These are phyloP conservation scores for Chrysosporium keratinophilum DNA, from an alignment of 2,329 filamentous ascomycete species.

Conservation along the genomic window DNA sequence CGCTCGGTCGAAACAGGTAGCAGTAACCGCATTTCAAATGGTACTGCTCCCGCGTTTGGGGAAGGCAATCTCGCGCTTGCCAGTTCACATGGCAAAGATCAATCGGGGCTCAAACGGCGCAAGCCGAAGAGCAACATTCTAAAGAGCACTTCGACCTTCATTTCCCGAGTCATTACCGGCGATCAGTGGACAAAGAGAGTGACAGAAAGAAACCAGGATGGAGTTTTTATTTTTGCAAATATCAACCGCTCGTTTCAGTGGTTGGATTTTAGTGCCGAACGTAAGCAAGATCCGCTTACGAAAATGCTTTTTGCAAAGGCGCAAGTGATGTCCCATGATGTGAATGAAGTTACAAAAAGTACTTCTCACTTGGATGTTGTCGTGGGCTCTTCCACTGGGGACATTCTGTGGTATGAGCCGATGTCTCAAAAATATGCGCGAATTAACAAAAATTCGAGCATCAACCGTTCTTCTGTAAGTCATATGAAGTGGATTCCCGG, in stretches of 20 bases:
- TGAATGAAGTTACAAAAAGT: conserved; percentile 74
- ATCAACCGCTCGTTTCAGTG: conserved; percentile 93
- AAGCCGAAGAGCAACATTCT: conserved; percentile 98
- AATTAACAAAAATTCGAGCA: conserved; percentile 91
- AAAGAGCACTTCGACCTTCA: conserved; percentile 97
- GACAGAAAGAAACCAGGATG: conserved; percentile 65
- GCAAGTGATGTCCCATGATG: conserved; percentile 87
- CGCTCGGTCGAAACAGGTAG: conserved; percentile 47
- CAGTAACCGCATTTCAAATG: conserved; percentile 23
- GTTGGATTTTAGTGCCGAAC: conserved; percentile 69
- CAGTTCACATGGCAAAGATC: conserved; percentile 56
- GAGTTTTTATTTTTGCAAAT: conserved; percentile 85
- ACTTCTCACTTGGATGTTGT: conserved; percentile 75
- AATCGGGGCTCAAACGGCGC: conserved; percentile 57
- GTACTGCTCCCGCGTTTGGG: conserved; percentile 59
- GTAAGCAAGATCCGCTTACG: conserved; percentile 73
- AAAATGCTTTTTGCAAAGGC: conserved; percentile 97
- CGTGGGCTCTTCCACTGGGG: conserved; percentile 91
- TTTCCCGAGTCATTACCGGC: conserved; percentile 89
- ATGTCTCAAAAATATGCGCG: conserved; percentile 91
- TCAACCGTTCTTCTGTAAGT: conserved; percentile 74
- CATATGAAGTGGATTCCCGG: conserved; percentile 89
- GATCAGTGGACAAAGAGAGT: conserved; percentile 70
- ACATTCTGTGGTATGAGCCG: conserved; percentile 98
- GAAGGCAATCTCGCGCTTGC: conserved; percentile 70